A percentile compares a stretch with the other conserved stretches of the same genome.
Evolutionary conservation across 257 asterid genomes (phyloP).

Genomic region (Salvia splendens): DNA sequence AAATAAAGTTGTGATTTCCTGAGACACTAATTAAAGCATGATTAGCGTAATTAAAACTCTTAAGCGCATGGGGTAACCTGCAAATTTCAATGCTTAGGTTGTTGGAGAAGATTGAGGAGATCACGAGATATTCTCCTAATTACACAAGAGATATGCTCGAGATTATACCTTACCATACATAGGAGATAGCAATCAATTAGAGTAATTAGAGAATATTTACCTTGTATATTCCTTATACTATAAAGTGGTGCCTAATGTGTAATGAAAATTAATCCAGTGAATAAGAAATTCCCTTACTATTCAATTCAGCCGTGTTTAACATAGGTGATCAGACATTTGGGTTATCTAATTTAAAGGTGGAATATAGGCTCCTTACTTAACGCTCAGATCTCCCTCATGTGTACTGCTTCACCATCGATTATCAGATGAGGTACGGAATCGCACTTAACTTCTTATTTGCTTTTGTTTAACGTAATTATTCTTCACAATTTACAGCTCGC

Average conservation of each 20-base stretch:
- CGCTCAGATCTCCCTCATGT: constrained; percentile 24
- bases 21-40: neutral
- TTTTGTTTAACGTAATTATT: neutral
- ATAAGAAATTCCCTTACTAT: no score
- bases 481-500: constrained; percentile 9
- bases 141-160: no score
- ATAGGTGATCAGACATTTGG: constrained; percentile 32
- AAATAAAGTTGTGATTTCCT: neutral
- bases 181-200: no score
- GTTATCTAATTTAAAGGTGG: constrained; percentile 30
- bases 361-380: constrained; percentile 42
- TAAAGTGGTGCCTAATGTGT: no score
- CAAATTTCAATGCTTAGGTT: neutral
- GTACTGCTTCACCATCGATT: constrained; percentile 22
- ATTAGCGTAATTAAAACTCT: constrained; percentile 19
- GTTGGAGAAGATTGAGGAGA: no score
- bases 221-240: no score
- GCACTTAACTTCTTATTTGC: constrained; percentile 18
- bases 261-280: no score
- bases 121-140: no score
- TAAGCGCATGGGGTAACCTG: constrained; percentile 23
- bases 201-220: no score
- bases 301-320: no score
- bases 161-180: no score
- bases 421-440: constrained; percentile 38